These are phyloP conservation scores for Chlorella sorokiniana DNA, from an alignment of 139 green algal species.

Conservation along the genomic window DNA sequence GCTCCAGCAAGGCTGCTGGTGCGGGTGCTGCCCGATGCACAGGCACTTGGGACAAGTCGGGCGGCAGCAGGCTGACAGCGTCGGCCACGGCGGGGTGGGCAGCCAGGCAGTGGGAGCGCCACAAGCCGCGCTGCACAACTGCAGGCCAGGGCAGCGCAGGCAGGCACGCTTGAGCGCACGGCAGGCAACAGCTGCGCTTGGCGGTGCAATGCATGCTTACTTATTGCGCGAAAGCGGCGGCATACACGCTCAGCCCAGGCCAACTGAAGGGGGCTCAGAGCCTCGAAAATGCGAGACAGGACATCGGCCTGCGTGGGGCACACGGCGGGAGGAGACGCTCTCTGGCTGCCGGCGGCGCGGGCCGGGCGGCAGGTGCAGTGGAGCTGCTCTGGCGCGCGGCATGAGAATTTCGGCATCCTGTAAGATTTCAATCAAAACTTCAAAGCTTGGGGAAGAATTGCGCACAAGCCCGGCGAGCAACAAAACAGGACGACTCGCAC, in stretches of 20 bases:
- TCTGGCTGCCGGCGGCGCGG: background rate
- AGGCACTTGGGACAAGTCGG: background rate
- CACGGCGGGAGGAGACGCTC: background rate
- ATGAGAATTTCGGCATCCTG: too few species aligned
- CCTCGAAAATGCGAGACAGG: slow-evolving; percentile 21
- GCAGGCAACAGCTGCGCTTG: too few species aligned
- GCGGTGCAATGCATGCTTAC: too few species aligned
- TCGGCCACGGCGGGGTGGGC: background rate
- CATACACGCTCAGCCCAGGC: slow-evolving; percentile 7
- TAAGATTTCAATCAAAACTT: too few species aligned
- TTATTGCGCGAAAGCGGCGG: slow-evolving; percentile 6
- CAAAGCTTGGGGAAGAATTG: too few species aligned
- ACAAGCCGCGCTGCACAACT: slow-evolving; percentile 9
- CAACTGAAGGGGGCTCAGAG: background rate
- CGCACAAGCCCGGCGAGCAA: too few species aligned
- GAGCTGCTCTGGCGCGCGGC: too few species aligned
- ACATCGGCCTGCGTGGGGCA: slow-evolving; percentile 21
- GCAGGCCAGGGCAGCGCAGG: background rate
- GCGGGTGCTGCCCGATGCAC: background rate
- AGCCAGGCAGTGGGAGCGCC: slow-evolving; percentile 1
- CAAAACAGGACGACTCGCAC: too few species aligned
- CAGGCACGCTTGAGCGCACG: too few species aligned
- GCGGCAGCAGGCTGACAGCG: background rate
- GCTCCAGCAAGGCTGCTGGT: too few species aligned
- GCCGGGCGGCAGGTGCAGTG: too few species aligned